These are phyloP conservation scores for Monosporascus sp. DNA, from an alignment of 2,329 filamentous ascomycete species.

Conservation along the genomic window DNA sequence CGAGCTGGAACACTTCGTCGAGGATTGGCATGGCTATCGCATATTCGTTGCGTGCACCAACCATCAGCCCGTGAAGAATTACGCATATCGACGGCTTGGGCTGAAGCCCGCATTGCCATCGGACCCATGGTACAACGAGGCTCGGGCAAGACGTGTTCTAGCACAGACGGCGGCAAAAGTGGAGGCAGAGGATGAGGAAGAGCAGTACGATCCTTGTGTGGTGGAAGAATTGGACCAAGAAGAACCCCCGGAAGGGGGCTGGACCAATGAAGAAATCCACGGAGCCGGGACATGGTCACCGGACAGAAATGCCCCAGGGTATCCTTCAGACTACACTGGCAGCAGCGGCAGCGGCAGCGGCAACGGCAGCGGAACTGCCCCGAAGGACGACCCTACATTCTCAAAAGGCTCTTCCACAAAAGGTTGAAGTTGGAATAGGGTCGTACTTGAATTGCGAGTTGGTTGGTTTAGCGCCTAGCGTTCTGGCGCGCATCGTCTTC, in stretches of 20 bases:
- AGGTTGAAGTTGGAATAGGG: too few relatives aligned
- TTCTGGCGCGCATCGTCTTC: too few relatives aligned
- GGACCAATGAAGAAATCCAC: neutral
- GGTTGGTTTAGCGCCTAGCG: too few relatives aligned
- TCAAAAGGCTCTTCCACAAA: too few relatives aligned
- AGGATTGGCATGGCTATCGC: slow-evolving; percentile 5
- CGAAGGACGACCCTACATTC: too few relatives aligned
- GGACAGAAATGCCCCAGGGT: too few relatives aligned
- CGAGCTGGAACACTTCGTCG: slow-evolving; percentile 4
- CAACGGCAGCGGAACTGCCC: too few relatives aligned
- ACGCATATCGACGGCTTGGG: neutral
- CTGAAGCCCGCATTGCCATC: neutral
- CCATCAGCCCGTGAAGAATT: slow-evolving; percentile 4
- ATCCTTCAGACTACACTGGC: too few relatives aligned
- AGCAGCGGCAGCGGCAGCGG: too few relatives aligned
- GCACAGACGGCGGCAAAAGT: neutral
- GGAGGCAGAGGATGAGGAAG: neutral
- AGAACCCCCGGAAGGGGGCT: neutral
- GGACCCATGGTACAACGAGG: neutral
- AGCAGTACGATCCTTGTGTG: neutral
- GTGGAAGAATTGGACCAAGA: neutral
- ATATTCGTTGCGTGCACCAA: slow-evolving; percentile 5
- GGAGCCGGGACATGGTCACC: neutral
- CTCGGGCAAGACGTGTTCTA: too few relatives aligned
- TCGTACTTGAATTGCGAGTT: too few relatives aligned